Conservation (phyloP, 2,329 filamentous ascomycete species). For the Penicillium sp. region DNA sequence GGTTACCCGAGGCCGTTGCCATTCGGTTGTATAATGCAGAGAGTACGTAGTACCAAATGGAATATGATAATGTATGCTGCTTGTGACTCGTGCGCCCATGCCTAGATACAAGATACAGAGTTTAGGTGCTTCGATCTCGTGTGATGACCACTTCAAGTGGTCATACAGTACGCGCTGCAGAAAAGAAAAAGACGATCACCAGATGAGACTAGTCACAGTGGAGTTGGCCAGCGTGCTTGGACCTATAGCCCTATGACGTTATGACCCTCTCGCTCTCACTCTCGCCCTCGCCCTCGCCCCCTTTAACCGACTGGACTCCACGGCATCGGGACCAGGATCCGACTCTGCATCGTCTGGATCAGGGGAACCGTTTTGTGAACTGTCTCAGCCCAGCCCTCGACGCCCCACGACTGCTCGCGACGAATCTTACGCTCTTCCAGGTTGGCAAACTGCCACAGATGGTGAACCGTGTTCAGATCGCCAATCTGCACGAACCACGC, state of each 20-base stretch:
- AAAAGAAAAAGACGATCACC: background rate
- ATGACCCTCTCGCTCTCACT: background rate
- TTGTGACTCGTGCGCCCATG: constrained; percentile 10
- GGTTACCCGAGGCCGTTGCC: constrained; percentile 17
- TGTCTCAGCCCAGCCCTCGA: constrained; percentile 93
- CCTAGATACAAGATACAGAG: constrained; percentile 22
- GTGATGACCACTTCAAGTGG: background rate
- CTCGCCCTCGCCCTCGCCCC: too few species aligned
- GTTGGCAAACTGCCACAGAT: constrained; percentile 98
- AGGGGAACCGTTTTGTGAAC: constrained; percentile 98
- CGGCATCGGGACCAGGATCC: constrained; percentile 87
- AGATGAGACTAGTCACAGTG: background rate
- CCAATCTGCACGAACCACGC: constrained; percentile 99
- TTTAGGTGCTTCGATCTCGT: background rate
- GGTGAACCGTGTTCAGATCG: constrained; percentile 94
- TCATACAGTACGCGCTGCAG: background rate
- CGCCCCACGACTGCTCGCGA: constrained; percentile 89
- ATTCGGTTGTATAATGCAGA: background rate
- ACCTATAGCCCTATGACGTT: background rate
- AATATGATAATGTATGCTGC: constrained; percentile 3
- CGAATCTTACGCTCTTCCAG: constrained; percentile 86
- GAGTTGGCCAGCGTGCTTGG: background rate
- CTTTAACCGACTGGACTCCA: constrained; percentile 84
- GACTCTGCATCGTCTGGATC: constrained; percentile 94
- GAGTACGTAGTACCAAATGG: background rate